These are phyloP conservation scores for Capillidium heterosporum DNA, from an alignment of 371 early-diverging fungal genomes.

Conservation along the genomic window DNA sequence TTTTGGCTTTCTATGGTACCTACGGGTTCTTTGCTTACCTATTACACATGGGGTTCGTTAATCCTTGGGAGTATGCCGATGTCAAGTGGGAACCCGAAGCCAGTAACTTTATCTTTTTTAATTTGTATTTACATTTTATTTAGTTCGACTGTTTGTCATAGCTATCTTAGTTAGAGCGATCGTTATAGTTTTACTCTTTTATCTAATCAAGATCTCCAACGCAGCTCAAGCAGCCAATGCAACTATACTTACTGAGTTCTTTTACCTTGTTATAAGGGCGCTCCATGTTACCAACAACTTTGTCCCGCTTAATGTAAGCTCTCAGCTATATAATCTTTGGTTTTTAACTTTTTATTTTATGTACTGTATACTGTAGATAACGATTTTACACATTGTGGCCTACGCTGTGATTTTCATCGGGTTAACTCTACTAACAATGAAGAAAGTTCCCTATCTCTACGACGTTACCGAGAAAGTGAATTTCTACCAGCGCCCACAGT, in stretches of 20 bases:
- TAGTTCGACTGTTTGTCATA: neutral
- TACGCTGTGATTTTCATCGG: too few relatives aligned
- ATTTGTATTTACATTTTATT: neutral
- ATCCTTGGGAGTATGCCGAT: constrained; percentile 1
- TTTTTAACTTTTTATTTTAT: too few relatives aligned
- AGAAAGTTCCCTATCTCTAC: too few relatives aligned
- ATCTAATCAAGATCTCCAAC: neutral
- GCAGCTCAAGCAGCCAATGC: neutral
- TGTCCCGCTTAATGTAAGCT: neutral
- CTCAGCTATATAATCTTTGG: too few relatives aligned
- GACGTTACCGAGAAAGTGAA: too few relatives aligned
- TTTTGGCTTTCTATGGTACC: neutral
- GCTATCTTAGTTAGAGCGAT: neutral
- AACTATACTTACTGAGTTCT: neutral
- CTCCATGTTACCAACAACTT: neutral
- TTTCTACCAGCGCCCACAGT: too few relatives aligned
- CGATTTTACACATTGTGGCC: too few relatives aligned
- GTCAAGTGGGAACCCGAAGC: neutral
- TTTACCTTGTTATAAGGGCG: neutral
- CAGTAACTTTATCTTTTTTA: neutral
- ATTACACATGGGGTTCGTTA: neutral
- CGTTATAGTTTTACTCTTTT: neutral
- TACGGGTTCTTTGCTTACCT: neutral
- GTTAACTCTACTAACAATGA: too few relatives aligned
- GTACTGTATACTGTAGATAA: too few relatives aligned